These are phyloP conservation scores for Taphrina deformans DNA, from an alignment of 1,139 yeast genomes.

Conservation along the genomic window DNA sequence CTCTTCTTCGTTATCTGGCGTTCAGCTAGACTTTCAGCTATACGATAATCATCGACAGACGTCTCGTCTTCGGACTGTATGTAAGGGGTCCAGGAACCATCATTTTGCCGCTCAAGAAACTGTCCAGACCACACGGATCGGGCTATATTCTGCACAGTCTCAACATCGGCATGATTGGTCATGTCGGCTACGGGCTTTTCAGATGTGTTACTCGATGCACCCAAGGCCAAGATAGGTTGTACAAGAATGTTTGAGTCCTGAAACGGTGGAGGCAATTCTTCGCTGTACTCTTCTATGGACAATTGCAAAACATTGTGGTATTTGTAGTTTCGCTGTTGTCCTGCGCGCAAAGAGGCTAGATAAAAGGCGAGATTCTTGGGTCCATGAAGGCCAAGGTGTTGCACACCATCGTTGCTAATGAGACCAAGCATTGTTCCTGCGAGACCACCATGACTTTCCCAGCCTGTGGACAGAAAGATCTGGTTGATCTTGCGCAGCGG, in stretches of 20 bases:
- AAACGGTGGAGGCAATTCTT: not conserved
- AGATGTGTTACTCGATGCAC: not conserved
- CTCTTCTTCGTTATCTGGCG: not conserved
- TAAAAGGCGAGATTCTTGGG: conserved; percentile 26
- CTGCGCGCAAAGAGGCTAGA: conserved; percentile 26
- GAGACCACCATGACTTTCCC: conserved; percentile 34
- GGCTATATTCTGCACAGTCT: conserved; percentile 2
- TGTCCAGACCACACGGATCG: conserved; percentile 29
- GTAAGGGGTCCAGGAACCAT: conserved; percentile 10
- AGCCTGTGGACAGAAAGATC: conserved; percentile 24
- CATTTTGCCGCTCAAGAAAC: not conserved
- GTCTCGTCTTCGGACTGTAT: not conserved
- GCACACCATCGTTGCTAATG: not conserved
- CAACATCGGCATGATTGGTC: not conserved
- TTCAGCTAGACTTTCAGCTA: not conserved
- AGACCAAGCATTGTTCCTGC: conserved; percentile 25
- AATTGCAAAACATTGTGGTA: not conserved
- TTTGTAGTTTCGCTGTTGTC: conserved; percentile 12
- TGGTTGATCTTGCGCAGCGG: conserved; percentile 17
- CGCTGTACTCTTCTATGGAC: conserved; percentile 3
- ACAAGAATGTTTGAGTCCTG: conserved; percentile 12
- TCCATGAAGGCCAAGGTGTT: conserved; percentile 16
- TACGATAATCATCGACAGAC: not conserved
- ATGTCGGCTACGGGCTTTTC: not conserved
- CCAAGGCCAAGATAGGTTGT: conserved; percentile 5